Conservation (phyloP, 73 alveolate species). For the Paramecium bursaria region DNA sequence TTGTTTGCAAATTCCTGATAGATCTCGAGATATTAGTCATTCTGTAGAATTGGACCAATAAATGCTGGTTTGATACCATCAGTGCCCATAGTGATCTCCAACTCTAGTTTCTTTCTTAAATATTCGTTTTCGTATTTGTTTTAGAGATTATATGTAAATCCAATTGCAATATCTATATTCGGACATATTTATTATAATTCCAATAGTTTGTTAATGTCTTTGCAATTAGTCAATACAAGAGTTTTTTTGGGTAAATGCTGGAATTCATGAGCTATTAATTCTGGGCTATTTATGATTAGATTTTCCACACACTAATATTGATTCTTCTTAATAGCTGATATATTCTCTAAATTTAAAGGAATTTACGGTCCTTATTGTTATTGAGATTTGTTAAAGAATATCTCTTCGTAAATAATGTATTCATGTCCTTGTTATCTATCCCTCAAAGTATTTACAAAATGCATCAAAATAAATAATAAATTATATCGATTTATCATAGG, state of each 20-base stretch:
- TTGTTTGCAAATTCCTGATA: no score
- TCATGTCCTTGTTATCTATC: no score
- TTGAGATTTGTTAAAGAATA: no score
- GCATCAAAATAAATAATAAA: no score
- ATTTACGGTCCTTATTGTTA: no score
- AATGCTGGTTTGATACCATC: slow-evolving; percentile 32
- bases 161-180: slow-evolving; percentile 44
- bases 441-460: no score
- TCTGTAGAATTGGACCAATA: not conserved
- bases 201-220: not conserved
- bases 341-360: no score
- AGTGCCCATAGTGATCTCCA: slow-evolving; percentile 39
- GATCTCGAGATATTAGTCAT: no score
- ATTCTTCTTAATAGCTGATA: no score
- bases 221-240: slow-evolving; percentile 30
- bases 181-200: slow-evolving; percentile 8
- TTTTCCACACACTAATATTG: slow-evolving; percentile 1
- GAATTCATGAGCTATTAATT: slow-evolving; percentile 12
- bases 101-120: slow-evolving; percentile 21
- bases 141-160: slow-evolving; percentile 13
- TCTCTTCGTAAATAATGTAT: no score
- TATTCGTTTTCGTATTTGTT: not conserved
- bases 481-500: no score
- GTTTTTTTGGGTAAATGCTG: not conserved
- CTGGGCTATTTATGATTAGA: slow-evolving; percentile 15